phyloP scores from a whole-genome alignment of 2,329 filamentous ascomycete genomes.

The Trichoderma lentiforme region DNA sequence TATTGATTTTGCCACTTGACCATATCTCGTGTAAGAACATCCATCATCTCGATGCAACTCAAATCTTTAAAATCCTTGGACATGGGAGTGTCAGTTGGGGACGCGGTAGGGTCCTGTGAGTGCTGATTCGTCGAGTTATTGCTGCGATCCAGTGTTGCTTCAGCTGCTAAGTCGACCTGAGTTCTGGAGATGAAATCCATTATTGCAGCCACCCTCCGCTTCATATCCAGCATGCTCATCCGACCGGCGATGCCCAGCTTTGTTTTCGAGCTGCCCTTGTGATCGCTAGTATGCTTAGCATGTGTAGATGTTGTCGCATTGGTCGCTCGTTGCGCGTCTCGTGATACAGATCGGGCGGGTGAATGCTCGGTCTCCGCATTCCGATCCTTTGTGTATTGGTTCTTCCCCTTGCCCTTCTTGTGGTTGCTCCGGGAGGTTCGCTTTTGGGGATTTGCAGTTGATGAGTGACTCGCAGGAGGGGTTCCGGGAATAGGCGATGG shows the following conservation, averaged over 20 bases:
- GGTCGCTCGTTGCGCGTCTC: conserved; percentile 41
- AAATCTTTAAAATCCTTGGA: conserved; percentile 67
- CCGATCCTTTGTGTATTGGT: conserved; percentile 78
- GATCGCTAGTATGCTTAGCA: conserved; percentile 40
- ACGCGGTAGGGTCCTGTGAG: conserved; percentile 21
- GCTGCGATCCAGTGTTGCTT: conserved; percentile 47
- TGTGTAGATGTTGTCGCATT: conserved; percentile 32
- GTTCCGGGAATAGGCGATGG: conserved; percentile 35
- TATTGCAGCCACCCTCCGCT: conserved; percentile 76
- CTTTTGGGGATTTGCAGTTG: conserved; percentile 52
- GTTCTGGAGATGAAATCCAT: conserved; percentile 87
- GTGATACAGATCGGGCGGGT: conserved; percentile 54
- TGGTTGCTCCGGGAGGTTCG: conserved; percentile 58
- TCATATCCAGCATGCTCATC: conserved; percentile 84
- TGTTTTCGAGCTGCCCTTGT: conserved; percentile 53
- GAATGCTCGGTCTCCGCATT: conserved; percentile 58
- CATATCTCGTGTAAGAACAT: conserved; percentile 73
- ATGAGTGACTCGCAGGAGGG: conserved; percentile 44
- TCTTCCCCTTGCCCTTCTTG: conserved; percentile 68
- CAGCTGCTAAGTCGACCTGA: conserved; percentile 79
- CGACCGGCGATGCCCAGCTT: conserved; percentile 58
- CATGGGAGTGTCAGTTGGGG: conserved; percentile 17
- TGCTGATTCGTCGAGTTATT: conserved; percentile 34
- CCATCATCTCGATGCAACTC: conserved; percentile 86
- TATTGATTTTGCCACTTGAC: conserved; percentile 82